Evolutionary conservation across 1,139 yeast genomes (phyloP).

Genomic region (Blastobotrys niveus): DNA sequence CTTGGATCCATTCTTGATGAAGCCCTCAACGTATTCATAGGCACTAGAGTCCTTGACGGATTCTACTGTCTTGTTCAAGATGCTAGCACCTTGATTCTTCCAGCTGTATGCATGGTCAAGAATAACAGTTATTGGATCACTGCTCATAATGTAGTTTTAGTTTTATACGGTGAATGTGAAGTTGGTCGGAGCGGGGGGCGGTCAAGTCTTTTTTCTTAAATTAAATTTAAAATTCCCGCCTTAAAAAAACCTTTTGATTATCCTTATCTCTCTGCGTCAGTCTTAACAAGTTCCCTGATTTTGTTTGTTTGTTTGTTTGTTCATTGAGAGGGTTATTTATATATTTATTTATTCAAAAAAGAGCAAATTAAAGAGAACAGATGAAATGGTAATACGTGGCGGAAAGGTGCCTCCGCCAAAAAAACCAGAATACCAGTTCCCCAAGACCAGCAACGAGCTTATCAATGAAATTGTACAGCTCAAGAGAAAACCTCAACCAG

Average conservation of each 20-base stretch:
- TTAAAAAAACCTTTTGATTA: too few species aligned
- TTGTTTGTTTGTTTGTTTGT: too few species aligned
- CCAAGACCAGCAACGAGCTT: conserved; percentile 16
- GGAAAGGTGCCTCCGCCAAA: background rate
- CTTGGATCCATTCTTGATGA: conserved; percentile 14
- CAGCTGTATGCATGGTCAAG: conserved; percentile 24
- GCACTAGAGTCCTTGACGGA: conserved; percentile 23
- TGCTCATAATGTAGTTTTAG: background rate
- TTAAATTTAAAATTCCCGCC: too few species aligned
- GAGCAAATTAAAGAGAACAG: background rate
- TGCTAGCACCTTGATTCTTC: conserved; percentile 24
- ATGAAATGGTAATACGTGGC: background rate
- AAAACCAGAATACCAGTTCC: background rate
- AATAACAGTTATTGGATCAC: conserved; percentile 27
- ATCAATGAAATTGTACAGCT: conserved; percentile 21
- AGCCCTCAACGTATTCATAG: conserved; percentile 18
- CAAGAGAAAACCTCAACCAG: conserved; percentile 27
- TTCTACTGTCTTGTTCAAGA: conserved; percentile 23
- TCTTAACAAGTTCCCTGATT: too few species aligned
- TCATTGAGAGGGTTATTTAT: too few species aligned
- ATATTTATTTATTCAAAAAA: too few species aligned
- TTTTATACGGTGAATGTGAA: too few species aligned
- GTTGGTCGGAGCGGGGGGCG: too few species aligned
- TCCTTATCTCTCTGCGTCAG: too few species aligned
- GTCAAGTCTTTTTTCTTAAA: too few species aligned